Percentiles rank a stretch among this genome's conserved stretches.
Evolutionary conservation across 169 alveolate genomes (phyloP).

Genomic region (Neospora caninum): DNA sequence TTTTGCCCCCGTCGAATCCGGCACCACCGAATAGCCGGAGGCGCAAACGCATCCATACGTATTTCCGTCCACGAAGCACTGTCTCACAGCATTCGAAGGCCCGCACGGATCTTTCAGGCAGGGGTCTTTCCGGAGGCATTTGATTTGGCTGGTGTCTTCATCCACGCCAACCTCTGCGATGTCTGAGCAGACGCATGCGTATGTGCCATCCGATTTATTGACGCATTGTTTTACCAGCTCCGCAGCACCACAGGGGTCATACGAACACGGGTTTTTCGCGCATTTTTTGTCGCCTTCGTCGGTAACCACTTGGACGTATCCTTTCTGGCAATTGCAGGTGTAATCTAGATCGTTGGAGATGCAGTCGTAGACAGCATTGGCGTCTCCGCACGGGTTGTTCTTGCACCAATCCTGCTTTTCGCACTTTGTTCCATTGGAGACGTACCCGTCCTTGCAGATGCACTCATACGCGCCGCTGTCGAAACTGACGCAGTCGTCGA

Average conservation of each 20-base stretch:
- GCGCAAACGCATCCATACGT: constrained; percentile 27
- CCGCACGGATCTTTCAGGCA: constrained; percentile 15
- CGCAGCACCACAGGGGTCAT: constrained; percentile 13
- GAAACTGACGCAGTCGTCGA: background rate
- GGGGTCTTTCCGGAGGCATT: background rate
- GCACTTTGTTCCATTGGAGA: background rate
- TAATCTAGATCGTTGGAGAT: background rate
- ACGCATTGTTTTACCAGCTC: background rate
- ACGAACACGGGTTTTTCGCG: background rate
- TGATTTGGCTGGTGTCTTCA: background rate
- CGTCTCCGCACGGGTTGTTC: constrained; percentile 40
- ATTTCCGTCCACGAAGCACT: constrained; percentile 10
- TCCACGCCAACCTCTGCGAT: background rate
- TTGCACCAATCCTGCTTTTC: constrained; percentile 19
- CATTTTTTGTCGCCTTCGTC: background rate
- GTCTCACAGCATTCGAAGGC: background rate
- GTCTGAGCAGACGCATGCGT: constrained; percentile 9
- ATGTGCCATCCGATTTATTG: background rate
- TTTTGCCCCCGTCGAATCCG: background rate
- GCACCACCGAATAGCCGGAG: constrained; percentile 5
- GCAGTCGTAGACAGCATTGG: constrained; percentile 29
- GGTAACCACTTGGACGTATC: background rate
- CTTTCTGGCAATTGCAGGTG: background rate
- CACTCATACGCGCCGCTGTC: constrained; percentile 15
- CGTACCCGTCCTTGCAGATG: constrained; percentile 32